Base-by-base conservation (phyloP, 805 yeast genomes). In the Komagataella ulmi region DNA sequence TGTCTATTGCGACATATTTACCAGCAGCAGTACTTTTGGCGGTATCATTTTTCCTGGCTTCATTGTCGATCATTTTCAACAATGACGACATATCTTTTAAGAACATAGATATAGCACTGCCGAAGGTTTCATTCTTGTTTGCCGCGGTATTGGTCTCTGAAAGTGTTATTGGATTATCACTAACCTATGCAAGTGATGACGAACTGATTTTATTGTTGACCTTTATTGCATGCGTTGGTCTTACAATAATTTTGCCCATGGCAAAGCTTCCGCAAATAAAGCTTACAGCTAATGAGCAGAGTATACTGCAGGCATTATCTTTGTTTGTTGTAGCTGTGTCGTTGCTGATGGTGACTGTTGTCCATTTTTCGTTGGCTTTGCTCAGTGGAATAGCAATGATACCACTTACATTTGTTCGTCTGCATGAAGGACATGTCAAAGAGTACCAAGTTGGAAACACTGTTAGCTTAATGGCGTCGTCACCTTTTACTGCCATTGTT, bases 1-100 rank as follows among this genome's bases (percentile, higher is more conserved):
- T 93, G 17, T 88, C 97, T 4, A 90, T 93, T 56, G 97, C 96
- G 3, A 88, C 95, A 17, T 93, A 91, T 63, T 69, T 93, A 50
- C 98, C 98, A 1, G 73, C 91, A 2, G 96, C 95, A 0, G 82
- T 84, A 49, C 68, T 86, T 6, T 66, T 85, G 3, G 85, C 93
- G 1, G 74, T 78, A 3, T 67, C 87, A 1, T 89, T 77, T 71
- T 80, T 87, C 0, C 54, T 89, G 17, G 79, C 88, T 58, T 77
- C 96, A 2, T 61, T 82, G 24, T 76, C 85, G 54, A 65, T 79
- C 10, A 60, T 79, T 19, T 60, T 84, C 47, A 77, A 78, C 53
- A 68, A 72, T 48, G 67, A 66, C 17, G 65, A 75, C 45, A 49
- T 64, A 8, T 45, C 47, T 45, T 24, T 18, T 56, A 55, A 24